These are phyloP conservation scores for Ajuga reptans DNA, from an alignment of 305 asterid genomes.

Conservation along the genomic window DNA sequence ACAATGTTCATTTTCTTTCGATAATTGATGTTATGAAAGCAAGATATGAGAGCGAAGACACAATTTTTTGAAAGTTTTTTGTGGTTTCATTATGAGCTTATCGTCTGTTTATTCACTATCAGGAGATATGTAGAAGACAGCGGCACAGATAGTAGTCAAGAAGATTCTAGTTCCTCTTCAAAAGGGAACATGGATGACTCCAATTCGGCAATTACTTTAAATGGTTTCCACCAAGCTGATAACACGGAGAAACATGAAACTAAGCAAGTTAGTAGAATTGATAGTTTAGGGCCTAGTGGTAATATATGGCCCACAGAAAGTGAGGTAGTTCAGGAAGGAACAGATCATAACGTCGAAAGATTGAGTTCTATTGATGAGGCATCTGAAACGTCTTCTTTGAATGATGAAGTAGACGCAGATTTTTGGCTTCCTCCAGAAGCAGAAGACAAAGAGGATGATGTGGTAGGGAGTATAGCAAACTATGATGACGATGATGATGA, in stretches of 20 bases:
- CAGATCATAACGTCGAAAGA: constrained; percentile 26
- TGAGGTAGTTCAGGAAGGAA: constrained; percentile 25
- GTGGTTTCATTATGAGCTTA: constrained; percentile 8
- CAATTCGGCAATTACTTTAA: constrained; percentile 21
- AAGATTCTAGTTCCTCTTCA: constrained; percentile 28
- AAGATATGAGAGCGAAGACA: not conserved
- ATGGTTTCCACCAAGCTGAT: constrained; percentile 32
- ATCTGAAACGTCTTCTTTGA: constrained; percentile 30
- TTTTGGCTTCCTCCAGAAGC: constrained; percentile 92
- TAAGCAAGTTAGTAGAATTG: constrained; percentile 14
- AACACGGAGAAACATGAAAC: constrained; percentile 11
- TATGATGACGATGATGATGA: constrained; percentile 73
- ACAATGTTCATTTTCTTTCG: constrained; percentile 23
- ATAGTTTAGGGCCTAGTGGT: constrained; percentile 17
- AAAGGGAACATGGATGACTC: constrained; percentile 27
- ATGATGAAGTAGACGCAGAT: constrained; percentile 49
- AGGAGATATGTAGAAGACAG: constrained; percentile 43
- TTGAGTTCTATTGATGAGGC: constrained; percentile 28
- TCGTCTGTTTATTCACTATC: constrained; percentile 18
- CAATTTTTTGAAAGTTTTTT: not conserved
- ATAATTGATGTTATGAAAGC: not conserved
- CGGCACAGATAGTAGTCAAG: constrained; percentile 45
- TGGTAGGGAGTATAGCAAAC: constrained; percentile 46
- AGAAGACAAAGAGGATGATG: constrained; percentile 55
- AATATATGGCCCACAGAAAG: constrained; percentile 27